These are phyloP conservation scores for Chytridium lagenaria DNA, from an alignment of 371 early-diverging fungal genomes.

Conservation along the genomic window DNA sequence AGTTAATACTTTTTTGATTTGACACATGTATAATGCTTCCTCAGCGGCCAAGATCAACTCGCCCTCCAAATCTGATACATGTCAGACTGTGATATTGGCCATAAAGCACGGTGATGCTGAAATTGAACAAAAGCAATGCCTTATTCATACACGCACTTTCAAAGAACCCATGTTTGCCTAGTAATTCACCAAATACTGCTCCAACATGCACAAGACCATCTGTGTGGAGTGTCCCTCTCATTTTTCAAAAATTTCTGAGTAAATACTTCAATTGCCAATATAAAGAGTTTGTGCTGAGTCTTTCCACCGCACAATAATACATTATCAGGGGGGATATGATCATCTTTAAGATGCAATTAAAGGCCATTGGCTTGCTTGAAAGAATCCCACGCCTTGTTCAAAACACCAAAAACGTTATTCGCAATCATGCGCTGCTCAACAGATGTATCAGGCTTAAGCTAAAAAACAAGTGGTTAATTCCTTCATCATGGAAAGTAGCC, in stretches of 20 bases:
- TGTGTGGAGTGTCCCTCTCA: no score
- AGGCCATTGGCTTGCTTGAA: conserved; percentile 76
- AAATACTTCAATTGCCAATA: no score
- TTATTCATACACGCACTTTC: no score
- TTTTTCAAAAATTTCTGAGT: no score
- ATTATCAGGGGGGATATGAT: no score
- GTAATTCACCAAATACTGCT: background rate
- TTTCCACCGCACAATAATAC: no score
- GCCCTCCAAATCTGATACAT: background rate
- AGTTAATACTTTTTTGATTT: background rate
- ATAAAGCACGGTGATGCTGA: no score
- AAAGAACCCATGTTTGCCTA: background rate
- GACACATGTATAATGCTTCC: background rate
- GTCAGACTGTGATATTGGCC: no score
- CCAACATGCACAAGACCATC: background rate
- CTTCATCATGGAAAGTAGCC: background rate
- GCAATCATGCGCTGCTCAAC: conserved; percentile 87
- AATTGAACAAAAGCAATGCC: no score
- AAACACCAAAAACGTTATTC: conserved; percentile 80
- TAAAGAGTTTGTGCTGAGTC: no score
- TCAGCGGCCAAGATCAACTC: background rate
- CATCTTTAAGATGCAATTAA: conserved; percentile 21
- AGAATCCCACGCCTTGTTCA: conserved; percentile 95
- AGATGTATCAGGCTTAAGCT: conserved; percentile 57
- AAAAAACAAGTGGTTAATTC: conserved; percentile 20